Evolutionary conservation across 225 moss, liverwort and hornwort genomes (phyloP).

Genomic region (Anthoceros angustus): DNA sequence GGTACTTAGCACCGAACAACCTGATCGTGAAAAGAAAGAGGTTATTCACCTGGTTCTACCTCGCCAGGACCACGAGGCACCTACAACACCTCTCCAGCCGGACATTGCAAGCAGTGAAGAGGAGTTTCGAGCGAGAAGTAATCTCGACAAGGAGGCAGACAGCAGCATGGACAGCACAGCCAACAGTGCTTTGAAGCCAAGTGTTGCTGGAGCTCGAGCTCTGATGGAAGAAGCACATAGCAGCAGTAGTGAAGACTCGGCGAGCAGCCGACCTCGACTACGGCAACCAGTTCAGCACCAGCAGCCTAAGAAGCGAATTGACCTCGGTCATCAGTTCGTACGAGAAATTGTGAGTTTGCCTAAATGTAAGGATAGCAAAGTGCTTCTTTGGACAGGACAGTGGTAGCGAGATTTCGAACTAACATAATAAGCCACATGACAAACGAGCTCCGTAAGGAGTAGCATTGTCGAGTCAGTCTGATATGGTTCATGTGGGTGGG

Average conservation of each 20-base stretch:
- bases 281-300: not conserved
- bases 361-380: slow-evolving; percentile 5
- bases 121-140: slow-evolving; percentile 9
- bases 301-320: slow-evolving; percentile 12
- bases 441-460: not conserved
- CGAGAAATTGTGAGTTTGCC: slow-evolving; percentile 16
- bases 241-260: slow-evolving; percentile 15
- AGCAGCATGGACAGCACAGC: slow-evolving; percentile 18
- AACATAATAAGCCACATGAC: too few relatives aligned
- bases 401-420: not conserved
- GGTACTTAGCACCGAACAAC: not conserved
- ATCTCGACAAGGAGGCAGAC: slow-evolving; percentile 12
- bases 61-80: not conserved
- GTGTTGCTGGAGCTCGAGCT: slow-evolving; percentile 1
- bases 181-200: slow-evolving; percentile 6
- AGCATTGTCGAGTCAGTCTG: not conserved
- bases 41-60: not conserved
- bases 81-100: not conserved
- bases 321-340: slow-evolving; percentile 15
- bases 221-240: slow-evolving; percentile 9
- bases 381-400: not conserved
- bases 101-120: slow-evolving; percentile 10
- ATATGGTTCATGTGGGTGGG: too few relatives aligned
- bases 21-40: not conserved
- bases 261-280: slow-evolving; percentile 9